A percentile compares a stretch with the other conserved stretches of the same genome.
Conservation (phyloP, 2,329 filamentous ascomycete species). For the Aspergillus awamori region DNA sequence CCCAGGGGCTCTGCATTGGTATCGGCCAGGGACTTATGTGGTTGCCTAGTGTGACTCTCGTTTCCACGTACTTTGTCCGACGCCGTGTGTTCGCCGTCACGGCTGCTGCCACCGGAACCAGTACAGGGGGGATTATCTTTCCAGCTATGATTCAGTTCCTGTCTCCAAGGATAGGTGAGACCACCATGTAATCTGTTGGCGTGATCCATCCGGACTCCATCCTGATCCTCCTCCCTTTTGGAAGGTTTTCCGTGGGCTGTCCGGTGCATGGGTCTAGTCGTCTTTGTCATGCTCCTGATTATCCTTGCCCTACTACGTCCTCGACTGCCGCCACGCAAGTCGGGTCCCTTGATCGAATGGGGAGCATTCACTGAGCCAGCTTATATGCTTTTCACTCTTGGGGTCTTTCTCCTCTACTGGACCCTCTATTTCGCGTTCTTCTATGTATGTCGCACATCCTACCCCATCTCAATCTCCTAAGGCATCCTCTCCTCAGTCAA, state of each 20-base stretch:
- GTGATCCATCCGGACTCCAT: too few relatives aligned
- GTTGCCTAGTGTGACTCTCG: conserved; percentile 41
- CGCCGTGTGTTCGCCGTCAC: conserved; percentile 43
- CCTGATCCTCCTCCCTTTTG: too few relatives aligned
- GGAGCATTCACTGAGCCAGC: conserved; percentile 59
- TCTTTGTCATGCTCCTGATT: conserved; percentile 38
- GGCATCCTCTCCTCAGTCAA: too few relatives aligned
- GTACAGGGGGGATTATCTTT: conserved; percentile 48
- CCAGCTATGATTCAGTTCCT: conserved; percentile 48
- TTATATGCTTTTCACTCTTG: conserved; percentile 55
- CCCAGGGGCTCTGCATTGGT: conserved; percentile 48
- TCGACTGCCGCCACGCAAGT: conserved; percentile 42
- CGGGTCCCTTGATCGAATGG: conserved; percentile 53
- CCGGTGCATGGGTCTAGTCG: conserved; percentile 51
- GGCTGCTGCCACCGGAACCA: conserved; percentile 40
- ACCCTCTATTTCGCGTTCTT: conserved; percentile 55
- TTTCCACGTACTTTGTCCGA: conserved; percentile 46
- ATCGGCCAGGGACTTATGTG: conserved; percentile 48
- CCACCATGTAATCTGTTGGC: neutral
- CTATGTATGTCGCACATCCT: conserved; percentile 28
- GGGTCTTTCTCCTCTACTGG: conserved; percentile 52
- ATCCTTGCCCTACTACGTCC: conserved; percentile 40
- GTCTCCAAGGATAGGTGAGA: conserved; percentile 34
- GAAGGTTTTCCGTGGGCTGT: conserved; percentile 52
- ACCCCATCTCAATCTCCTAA: neutral